Evolutionary conservation across 1,284 basidiomycete genomes (phyloP).

Genomic region (Puccinia brachypodii): DNA sequence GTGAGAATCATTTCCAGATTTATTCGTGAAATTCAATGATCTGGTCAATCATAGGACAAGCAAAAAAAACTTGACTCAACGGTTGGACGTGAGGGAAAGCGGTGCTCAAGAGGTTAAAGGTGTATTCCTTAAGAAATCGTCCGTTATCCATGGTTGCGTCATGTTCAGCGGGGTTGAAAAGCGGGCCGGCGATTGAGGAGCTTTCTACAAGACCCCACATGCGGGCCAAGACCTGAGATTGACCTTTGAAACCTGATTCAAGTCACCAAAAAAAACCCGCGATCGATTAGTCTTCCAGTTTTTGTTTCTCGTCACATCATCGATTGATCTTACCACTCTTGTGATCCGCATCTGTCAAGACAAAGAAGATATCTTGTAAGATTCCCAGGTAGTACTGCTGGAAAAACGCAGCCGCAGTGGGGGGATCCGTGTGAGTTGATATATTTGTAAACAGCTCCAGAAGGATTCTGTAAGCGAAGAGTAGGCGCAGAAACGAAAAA

Average conservation of each 20-base stretch:
- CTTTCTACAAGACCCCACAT: conserved; percentile 91
- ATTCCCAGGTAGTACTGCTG: conserved; percentile 90
- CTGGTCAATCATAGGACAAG: not conserved
- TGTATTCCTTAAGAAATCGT: conserved; percentile 82
- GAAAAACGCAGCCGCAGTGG: conserved; percentile 79
- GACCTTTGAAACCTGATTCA: conserved; percentile 56
- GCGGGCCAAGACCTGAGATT: conserved; percentile 66
- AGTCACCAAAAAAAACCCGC: not conserved
- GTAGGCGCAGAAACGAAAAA: conserved; percentile 27
- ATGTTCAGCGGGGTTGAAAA: conserved; percentile 62
- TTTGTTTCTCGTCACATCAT: not conserved
- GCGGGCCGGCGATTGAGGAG: conserved; percentile 75
- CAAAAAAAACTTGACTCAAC: conserved; percentile 33
- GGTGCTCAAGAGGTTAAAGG: conserved; percentile 75
- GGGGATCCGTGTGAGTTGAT: conserved; percentile 69
- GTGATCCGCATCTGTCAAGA: conserved; percentile 96
- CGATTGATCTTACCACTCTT: conserved; percentile 68
- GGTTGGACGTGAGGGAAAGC: conserved; percentile 85
- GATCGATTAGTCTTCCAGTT: not conserved
- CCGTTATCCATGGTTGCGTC: conserved; percentile 78
- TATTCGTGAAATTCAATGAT: not conserved
- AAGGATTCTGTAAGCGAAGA: conserved; percentile 64
- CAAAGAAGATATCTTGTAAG: conserved; percentile 95
- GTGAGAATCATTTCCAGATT: not conserved
- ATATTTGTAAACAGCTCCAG: conserved; percentile 97